Evolutionary conservation across 2,329 filamentous ascomycete genomes (phyloP).

Genomic region (Talaromyces amestolkiae): DNA sequence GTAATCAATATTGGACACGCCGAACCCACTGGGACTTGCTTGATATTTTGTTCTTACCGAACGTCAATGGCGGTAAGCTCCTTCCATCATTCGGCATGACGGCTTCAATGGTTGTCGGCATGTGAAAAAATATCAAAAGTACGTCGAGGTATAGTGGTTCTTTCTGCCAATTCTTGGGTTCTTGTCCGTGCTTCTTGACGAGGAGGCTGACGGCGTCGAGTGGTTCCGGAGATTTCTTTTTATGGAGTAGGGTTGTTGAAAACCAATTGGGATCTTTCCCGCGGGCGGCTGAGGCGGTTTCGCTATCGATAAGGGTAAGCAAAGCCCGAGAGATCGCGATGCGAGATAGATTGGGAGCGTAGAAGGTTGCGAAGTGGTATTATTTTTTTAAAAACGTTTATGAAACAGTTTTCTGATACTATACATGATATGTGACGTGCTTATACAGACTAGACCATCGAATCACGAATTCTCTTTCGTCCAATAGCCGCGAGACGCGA

Average conservation of each 20-base stretch:
- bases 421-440: neutral
- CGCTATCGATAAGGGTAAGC: neutral
- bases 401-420: neutral
- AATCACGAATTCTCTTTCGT: neutral
- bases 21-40: neutral
- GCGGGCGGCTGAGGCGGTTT: neutral
- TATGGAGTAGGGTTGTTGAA: neutral
- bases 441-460: neutral
- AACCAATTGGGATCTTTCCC: neutral
- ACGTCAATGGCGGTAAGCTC: neutral
- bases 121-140: neutral
- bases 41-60: neutral
- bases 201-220: neutral
- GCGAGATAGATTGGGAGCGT: too few species aligned
- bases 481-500: slow-evolving; percentile 7
- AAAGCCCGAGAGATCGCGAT: neutral
- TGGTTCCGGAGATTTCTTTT: neutral
- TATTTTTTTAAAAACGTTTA: too few species aligned
- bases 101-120: neutral
- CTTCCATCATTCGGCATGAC: neutral
- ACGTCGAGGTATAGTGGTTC: neutral
- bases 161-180: neutral
- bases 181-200: neutral
- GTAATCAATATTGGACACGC: neutral
- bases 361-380: too few species aligned